Conservation (phyloP, 2,329 filamentous ascomycete genomes). For the Beauveria medogensis region DNA sequence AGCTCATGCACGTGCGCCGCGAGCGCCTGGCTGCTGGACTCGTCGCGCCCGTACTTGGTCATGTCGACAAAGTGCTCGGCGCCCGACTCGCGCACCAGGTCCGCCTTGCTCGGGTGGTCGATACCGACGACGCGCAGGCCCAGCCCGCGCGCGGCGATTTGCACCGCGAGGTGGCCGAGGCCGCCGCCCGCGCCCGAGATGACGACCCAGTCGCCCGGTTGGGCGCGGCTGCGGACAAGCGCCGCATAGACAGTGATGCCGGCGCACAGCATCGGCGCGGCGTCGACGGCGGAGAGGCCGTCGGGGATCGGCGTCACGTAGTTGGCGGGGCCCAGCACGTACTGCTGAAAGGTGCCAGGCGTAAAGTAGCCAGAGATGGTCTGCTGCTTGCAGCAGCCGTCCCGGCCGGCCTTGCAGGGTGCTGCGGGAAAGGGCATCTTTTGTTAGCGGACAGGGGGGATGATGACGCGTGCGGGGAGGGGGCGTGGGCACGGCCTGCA, state of each 20-base stretch:
- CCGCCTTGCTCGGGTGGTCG: slow-evolving; percentile 20
- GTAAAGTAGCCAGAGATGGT: slow-evolving; percentile 20
- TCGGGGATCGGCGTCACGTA: slow-evolving; percentile 40
- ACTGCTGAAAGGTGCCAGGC: slow-evolving; percentile 20
- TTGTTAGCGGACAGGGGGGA: neutral
- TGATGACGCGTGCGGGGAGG: too few species aligned
- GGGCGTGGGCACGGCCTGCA: too few species aligned
- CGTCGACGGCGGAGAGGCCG: slow-evolving; percentile 23
- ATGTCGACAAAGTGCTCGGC: slow-evolving; percentile 38
- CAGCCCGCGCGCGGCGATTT: slow-evolving; percentile 52
- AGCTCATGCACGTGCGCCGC: slow-evolving; percentile 15
- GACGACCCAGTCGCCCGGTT: slow-evolving; percentile 61
- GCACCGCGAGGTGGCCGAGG: slow-evolving; percentile 58
- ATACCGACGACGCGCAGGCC: slow-evolving; percentile 22
- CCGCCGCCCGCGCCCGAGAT: slow-evolving; percentile 71
- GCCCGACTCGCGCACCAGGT: slow-evolving; percentile 17
- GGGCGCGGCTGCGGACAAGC: slow-evolving; percentile 57
- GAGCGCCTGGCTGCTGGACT: slow-evolving; percentile 32
- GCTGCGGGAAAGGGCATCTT: neutral
- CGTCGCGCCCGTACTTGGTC: slow-evolving; percentile 10
- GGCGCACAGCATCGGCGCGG: slow-evolving; percentile 58
- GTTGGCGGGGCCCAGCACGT: slow-evolving; percentile 14
- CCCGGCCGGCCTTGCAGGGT: slow-evolving; percentile 9
- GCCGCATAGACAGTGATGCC: slow-evolving; percentile 63
- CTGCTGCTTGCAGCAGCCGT: slow-evolving; percentile 18